Conservation (phyloP, 2,329 filamentous ascomycete species). For the Lachnellula suecica region DNA sequence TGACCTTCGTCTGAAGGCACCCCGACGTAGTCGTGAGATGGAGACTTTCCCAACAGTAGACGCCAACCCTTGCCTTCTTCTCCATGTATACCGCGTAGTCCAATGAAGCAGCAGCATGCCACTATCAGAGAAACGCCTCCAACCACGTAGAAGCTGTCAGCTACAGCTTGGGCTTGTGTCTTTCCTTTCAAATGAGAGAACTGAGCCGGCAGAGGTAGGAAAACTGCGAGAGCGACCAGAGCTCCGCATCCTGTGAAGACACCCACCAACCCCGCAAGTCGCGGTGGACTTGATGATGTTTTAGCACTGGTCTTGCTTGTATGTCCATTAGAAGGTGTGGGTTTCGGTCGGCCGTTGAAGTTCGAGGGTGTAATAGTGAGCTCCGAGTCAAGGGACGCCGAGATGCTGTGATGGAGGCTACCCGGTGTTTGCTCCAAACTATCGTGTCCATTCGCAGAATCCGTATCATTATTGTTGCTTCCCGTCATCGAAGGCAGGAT, state of each 20-base stretch:
- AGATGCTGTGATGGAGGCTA: constrained; percentile 55
- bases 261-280: constrained; percentile 85
- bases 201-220: constrained; percentile 81
- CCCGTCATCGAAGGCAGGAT: constrained; percentile 74
- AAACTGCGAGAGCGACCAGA: constrained; percentile 76
- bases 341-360: constrained; percentile 32
- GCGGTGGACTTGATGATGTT: constrained; percentile 47
- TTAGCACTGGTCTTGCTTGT: constrained; percentile 14
- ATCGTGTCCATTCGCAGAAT: constrained; percentile 21
- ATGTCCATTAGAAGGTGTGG: constrained; percentile 3
- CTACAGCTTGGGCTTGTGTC: constrained; percentile 72
- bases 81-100: constrained; percentile 66
- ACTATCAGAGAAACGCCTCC: constrained; percentile 70
- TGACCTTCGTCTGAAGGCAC: constrained; percentile 3
- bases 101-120: constrained; percentile 74
- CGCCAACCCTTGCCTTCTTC: constrained; percentile 77
- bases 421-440: constrained; percentile 12
- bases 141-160: constrained; percentile 86
- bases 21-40: constrained; percentile 17
- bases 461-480: constrained; percentile 31
- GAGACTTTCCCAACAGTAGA: constrained; percentile 46
- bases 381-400: constrained; percentile 71
- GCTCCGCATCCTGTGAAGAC: constrained; percentile 92
- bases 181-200: constrained; percentile 72
- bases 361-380: constrained; percentile 71